Percentiles rank a stretch among this genome's conserved stretches.
These are phyloP conservation scores for Yamadazyma blattariae DNA, from an alignment of 1,139 yeast genomes.

Conservation along the genomic window DNA sequence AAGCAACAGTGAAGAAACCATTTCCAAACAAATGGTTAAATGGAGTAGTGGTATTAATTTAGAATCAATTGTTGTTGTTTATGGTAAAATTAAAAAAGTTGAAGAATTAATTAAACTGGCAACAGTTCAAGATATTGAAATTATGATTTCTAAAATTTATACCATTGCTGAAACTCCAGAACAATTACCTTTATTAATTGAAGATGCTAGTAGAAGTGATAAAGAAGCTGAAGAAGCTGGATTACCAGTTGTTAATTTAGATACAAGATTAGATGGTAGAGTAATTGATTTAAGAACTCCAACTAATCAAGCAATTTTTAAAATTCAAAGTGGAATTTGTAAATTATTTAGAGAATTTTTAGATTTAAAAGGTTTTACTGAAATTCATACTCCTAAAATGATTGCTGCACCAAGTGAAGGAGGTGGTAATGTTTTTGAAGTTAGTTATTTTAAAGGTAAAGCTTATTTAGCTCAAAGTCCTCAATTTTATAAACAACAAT, in stretches of 20 bases:
- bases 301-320: conserved; percentile 96
- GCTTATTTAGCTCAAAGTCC: conserved; percentile 98
- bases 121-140: conserved; percentile 87
- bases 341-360: conserved; percentile 87
- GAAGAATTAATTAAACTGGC: conserved; percentile 88
- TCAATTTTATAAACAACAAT: conserved; percentile 95
- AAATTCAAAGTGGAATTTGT: conserved; percentile 87
- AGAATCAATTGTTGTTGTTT: conserved; percentile 89
- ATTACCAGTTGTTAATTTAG: conserved; percentile 90
- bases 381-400: conserved; percentile 93
- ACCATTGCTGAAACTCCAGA: conserved; percentile 87
- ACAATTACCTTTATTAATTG: conserved; percentile 88
- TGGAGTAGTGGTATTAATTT: conserved; percentile 86
- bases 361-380: conserved; percentile 65
- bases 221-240: conserved; percentile 92
- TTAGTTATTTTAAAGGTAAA: conserved; percentile 85
- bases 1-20: conserved; percentile 51
- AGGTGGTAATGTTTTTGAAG: conserved; percentile 94
- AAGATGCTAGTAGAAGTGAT: conserved; percentile 94
- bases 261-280: conserved; percentile 91
- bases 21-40: conserved; percentile 95
- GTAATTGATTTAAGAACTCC: conserved; percentile 95
- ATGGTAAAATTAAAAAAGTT: conserved; percentile 80
- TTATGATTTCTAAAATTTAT: conserved; percentile 69
- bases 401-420: conserved; percentile 97